phyloP scores from a whole-genome alignment of 192 early-diverging fungal species.

The Podila epicladia region DNA sequence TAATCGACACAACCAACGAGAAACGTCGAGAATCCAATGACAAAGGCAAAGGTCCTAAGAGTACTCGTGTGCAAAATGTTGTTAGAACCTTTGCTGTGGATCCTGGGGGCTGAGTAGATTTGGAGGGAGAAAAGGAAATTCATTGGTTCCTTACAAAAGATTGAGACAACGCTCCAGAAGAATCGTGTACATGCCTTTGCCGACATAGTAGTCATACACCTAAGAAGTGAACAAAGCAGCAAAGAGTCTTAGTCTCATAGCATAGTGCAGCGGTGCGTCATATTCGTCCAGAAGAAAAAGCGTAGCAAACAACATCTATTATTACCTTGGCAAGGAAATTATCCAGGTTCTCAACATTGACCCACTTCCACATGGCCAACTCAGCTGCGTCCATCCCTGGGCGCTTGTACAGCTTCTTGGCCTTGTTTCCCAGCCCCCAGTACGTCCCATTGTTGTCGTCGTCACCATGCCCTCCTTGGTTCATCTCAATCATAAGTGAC shows the following conservation, averaged over 20 bases:
- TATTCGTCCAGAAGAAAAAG: too few relatives aligned
- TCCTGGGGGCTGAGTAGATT: too few relatives aligned
- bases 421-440: conserved; percentile 36
- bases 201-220: conserved; percentile 89
- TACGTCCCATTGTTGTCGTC: conserved; percentile 14
- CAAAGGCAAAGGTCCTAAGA: conserved; percentile 84
- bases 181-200: conserved; percentile 89
- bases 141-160: conserved; percentile 71
- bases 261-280: too few relatives aligned
- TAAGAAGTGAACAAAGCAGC: conserved; percentile 1
- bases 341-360: conserved; percentile 87
- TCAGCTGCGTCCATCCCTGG: conserved; percentile 61
- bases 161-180: conserved; percentile 80
- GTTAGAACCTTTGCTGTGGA: background rate
- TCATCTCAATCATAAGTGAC: conserved; percentile 72
- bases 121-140: too few relatives aligned
- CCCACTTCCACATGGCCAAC: conserved; percentile 83
- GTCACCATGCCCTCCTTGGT: conserved; percentile 29
- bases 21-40: conserved; percentile 90
- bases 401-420: conserved; percentile 38
- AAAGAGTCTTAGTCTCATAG: background rate
- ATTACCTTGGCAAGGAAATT: conserved; percentile 70
- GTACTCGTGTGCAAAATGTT: too few relatives aligned
- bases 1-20: conserved; percentile 93
- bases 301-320: background rate